Conservation (phyloP, 768 basidiomycete genomes). For the Pleurotus giganteus region DNA sequence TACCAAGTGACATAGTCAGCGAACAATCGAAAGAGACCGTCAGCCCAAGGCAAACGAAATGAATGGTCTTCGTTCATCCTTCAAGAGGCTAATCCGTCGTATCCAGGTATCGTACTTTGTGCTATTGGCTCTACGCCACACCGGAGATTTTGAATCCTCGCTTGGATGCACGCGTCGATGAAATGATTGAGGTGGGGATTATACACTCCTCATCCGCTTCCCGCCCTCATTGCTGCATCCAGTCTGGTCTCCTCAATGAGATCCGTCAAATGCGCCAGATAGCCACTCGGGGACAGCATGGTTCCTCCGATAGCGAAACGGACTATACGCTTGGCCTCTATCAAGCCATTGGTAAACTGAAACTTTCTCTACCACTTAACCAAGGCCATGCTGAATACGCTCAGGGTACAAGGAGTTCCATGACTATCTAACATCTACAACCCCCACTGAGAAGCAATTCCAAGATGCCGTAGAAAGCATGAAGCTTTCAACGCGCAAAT, state of each 20-base stretch:
- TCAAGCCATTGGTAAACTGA: constrained; percentile 79
- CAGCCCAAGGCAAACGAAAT: constrained; percentile 48
- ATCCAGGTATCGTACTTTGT: constrained; percentile 76
- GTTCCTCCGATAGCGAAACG: constrained; percentile 11
- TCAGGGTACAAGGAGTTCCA: constrained; percentile 93
- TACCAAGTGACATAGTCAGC: constrained; percentile 63
- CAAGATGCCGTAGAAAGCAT: constrained; percentile 65
- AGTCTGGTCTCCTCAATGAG: constrained; percentile 83
- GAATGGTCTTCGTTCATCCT: constrained; percentile 2
- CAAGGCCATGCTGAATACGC: constrained; percentile 1
- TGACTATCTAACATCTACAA: constrained; percentile 50
- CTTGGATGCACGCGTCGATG: constrained; percentile 78
- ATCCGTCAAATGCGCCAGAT: constrained; percentile 52
- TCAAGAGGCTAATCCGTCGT: constrained; percentile 1
- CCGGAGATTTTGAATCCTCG: constrained; percentile 59
- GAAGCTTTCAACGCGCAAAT: constrained; percentile 86
- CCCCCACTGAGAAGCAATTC: constrained; percentile 42
- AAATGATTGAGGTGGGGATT: constrained; percentile 76
- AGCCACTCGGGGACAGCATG: constrained; percentile 14
- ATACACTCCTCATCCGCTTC: background rate
- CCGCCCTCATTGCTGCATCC: constrained; percentile 11
- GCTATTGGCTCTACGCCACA: constrained; percentile 89
- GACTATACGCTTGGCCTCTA: constrained; percentile 86
- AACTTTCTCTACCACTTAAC: background rate
- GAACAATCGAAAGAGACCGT: constrained; percentile 51